Evolutionary conservation across 768 basidiomycete species (phyloP).

Genomic region (Leccinum incarnatum): DNA sequence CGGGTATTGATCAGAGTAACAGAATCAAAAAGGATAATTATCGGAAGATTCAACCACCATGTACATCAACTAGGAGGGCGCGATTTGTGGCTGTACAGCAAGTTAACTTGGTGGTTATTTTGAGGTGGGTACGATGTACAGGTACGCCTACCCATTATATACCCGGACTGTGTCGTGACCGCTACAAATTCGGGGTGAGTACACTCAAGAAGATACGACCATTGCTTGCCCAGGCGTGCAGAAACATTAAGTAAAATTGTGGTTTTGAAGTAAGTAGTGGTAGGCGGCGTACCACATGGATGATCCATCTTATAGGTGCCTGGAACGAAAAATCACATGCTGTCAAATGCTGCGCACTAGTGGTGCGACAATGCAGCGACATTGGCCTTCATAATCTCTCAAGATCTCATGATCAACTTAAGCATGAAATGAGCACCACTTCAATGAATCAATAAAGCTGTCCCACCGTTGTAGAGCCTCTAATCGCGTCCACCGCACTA

Average conservation of each 20-base stretch:
- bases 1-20: neutral
- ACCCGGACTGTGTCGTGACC: neutral
- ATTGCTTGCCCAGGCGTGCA: neutral
- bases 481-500: constrained; percentile 1
- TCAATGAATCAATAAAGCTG: neutral
- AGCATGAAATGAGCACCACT: neutral
- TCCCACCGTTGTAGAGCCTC: neutral
- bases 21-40: neutral
- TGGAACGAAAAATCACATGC: neutral
- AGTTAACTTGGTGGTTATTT: neutral
- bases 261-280: neutral
- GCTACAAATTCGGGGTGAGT: neutral
- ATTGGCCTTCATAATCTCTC: neutral
- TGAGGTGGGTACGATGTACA: neutral
- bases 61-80: neutral
- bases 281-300: neutral
- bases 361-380: too few relatives aligned
- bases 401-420: neutral
- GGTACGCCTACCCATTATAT: neutral
- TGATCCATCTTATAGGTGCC: neutral
- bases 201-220: neutral
- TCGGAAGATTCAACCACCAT: neutral
- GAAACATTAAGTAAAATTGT: neutral
- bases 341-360: too few relatives aligned
- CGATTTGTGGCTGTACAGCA: neutral